phyloP scores from a whole-genome alignment of 164 flowering plant genomes.

The Sedum album region DNA sequence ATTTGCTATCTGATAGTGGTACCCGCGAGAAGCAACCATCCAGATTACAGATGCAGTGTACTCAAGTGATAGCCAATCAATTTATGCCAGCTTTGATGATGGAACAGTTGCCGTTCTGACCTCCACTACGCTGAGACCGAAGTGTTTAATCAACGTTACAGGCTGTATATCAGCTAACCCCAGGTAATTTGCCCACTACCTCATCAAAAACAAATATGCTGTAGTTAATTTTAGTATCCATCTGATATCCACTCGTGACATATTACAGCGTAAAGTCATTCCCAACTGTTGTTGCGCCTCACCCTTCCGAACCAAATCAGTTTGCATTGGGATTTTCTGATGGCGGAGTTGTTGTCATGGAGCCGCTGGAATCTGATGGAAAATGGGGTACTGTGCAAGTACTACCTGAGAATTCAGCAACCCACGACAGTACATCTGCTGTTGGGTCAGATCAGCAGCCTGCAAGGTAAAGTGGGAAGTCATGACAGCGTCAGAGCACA shows the following conservation, averaged over 20 bases:
- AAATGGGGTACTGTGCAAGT: slow-evolving; percentile 17
- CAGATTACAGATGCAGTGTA: slow-evolving; percentile 66
- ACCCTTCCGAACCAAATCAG: slow-evolving; percentile 21
- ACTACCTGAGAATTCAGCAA: slow-evolving; percentile 14
- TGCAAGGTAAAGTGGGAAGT: neutral
- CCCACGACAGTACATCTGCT: slow-evolving; percentile 12
- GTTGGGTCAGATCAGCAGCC: slow-evolving; percentile 14
- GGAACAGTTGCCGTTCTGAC: slow-evolving; percentile 49
- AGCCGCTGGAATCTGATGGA: slow-evolving; percentile 22
- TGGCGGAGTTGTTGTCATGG: slow-evolving; percentile 19
- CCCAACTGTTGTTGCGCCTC: slow-evolving; percentile 20
- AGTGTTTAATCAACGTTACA: slow-evolving; percentile 48
- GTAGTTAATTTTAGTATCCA: neutral
- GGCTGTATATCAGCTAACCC: slow-evolving; percentile 52
- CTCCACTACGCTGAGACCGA: slow-evolving; percentile 39
- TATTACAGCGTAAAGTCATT: slow-evolving; percentile 12
- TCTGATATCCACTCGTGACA: neutral
- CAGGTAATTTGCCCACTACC: slow-evolving; percentile 22
- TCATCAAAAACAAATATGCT: neutral
- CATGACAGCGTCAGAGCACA: neutral
- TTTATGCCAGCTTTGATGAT: slow-evolving; percentile 62
- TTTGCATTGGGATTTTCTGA: slow-evolving; percentile 22
- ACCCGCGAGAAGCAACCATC: slow-evolving; percentile 35
- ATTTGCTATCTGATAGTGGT: slow-evolving; percentile 36
- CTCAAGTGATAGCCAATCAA: slow-evolving; percentile 68